Percentiles rank a stretch among this genome's conserved stretches.
phyloP scores from a whole-genome alignment of 176 grass and related monocot genomes.

The Thinopyrum elongatum region DNA sequence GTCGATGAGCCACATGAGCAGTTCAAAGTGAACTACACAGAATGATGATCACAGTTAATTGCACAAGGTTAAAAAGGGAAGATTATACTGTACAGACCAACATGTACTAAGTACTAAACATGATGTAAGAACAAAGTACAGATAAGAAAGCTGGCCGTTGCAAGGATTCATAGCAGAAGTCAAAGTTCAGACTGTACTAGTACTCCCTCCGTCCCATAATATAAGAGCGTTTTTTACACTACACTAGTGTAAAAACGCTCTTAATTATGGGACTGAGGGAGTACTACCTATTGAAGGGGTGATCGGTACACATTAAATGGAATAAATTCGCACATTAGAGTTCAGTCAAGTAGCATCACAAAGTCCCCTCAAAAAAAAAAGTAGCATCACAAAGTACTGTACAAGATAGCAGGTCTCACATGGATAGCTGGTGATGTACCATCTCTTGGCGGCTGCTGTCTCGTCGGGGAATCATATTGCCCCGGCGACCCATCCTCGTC shows the following conservation, averaged over 20 bases:
- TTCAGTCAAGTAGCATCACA: conserved; percentile 14
- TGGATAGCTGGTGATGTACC: conserved; percentile 36
- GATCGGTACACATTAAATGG: conserved; percentile 11
- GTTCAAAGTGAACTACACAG: conserved; percentile 23
- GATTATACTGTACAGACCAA: conserved; percentile 4
- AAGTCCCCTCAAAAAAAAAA: too few relatives aligned
- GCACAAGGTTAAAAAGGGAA: neutral
- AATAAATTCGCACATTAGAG: neutral
- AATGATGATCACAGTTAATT: conserved; percentile 11
- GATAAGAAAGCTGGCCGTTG: neutral
- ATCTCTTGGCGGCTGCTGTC: conserved; percentile 38
- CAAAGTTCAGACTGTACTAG: neutral
- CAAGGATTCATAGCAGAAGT: neutral
- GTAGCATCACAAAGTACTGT: neutral
- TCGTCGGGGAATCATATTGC: conserved; percentile 37
- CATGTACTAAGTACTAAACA: neutral
- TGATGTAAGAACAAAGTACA: conserved; percentile 1
- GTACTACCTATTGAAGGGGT: conserved; percentile 21
- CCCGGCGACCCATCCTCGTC: conserved; percentile 66
- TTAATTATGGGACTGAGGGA: too few relatives aligned
- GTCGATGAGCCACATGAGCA: conserved; percentile 18
- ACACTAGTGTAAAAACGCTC: too few relatives aligned
- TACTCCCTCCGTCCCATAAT: too few relatives aligned
- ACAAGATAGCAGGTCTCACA: conserved; percentile 42
- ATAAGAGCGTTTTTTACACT: too few relatives aligned